These are phyloP conservation scores for Fagus sylvatica DNA, from an alignment of 306 rosid species.

Conservation along the genomic window DNA sequence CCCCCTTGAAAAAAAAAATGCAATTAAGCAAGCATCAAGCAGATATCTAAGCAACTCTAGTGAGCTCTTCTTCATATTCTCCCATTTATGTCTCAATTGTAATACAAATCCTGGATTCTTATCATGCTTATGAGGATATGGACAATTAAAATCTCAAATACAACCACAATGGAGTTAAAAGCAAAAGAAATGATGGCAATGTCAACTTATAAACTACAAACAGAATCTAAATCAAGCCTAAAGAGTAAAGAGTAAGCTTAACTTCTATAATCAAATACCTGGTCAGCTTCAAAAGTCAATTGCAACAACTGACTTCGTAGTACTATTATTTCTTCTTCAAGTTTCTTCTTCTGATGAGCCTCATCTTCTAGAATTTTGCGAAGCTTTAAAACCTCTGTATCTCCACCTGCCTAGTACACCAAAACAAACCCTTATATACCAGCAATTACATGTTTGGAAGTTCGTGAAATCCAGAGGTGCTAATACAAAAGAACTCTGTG, in stretches of 20 bases:
- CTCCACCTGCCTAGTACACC: slow-evolving; percentile 67
- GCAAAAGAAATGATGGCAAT: slow-evolving; percentile 6
- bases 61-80: slow-evolving; percentile 15
- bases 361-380: slow-evolving; percentile 69
- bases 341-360: slow-evolving; percentile 68
- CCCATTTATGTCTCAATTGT: slow-evolving; percentile 17
- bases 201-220: slow-evolving; percentile 17
- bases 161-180: background rate
- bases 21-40: background rate
- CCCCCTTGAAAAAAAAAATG: background rate
- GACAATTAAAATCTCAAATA: background rate
- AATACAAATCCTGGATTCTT: slow-evolving; percentile 2
- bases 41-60: background rate
- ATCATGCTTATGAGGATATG: background rate
- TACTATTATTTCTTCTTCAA: slow-evolving; percentile 85
- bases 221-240: background rate
- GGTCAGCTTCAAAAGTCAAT: slow-evolving; percentile 80
- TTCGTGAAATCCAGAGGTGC: slow-evolving; percentile 1
- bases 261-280: slow-evolving; percentile 48
- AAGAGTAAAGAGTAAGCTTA: background rate
- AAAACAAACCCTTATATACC: slow-evolving; percentile 30
- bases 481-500: background rate
- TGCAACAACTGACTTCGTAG: slow-evolving; percentile 83
- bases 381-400: slow-evolving; percentile 56
- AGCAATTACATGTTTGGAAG: slow-evolving; percentile 27